Conservation (phyloP, 1,139 yeast species). For the Citeromyces siamensis region DNA sequence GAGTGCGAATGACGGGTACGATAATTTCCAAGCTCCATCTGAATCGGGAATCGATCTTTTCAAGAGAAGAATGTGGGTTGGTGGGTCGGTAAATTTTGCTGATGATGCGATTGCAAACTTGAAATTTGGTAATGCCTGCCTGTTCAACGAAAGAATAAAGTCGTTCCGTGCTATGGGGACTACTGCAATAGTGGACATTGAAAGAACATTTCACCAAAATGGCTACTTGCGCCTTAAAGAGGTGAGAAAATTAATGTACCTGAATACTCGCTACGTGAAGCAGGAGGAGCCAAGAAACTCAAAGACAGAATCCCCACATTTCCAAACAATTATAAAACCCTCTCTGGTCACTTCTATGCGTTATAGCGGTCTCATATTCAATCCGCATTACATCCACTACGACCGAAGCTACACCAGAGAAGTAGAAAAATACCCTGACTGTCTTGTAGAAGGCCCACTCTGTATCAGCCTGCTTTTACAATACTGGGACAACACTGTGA, state of each 20-base stretch:
- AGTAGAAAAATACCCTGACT: constrained; percentile 45
- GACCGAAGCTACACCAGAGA: constrained; percentile 38
- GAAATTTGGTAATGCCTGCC: constrained; percentile 20
- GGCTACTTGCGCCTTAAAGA: constrained; percentile 13
- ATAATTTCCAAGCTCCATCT: constrained; percentile 63
- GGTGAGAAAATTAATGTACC: constrained; percentile 21
- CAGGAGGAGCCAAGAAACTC: not conserved
- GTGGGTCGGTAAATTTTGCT: constrained; percentile 42
- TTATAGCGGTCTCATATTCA: constrained; percentile 65
- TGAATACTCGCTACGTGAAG: constrained; percentile 15
- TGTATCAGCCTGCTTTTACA: constrained; percentile 45
- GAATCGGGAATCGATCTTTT: constrained; percentile 21
- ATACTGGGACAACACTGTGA: constrained; percentile 24
- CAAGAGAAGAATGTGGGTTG: constrained; percentile 70
- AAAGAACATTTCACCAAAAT: not conserved
- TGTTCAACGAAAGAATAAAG: constrained; percentile 33
- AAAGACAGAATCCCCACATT: not conserved
- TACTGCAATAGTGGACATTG: not conserved
- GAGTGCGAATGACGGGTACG: constrained; percentile 65
- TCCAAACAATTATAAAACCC: constrained; percentile 10
- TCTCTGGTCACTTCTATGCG: constrained; percentile 23
- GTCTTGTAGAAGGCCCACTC: constrained; percentile 77
- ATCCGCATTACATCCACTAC: constrained; percentile 76
- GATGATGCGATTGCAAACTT: constrained; percentile 18
- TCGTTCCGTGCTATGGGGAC: constrained; percentile 23